Base-by-base conservation (phyloP, 345 rosid genomes). In the Physaria fendleri region DNA sequence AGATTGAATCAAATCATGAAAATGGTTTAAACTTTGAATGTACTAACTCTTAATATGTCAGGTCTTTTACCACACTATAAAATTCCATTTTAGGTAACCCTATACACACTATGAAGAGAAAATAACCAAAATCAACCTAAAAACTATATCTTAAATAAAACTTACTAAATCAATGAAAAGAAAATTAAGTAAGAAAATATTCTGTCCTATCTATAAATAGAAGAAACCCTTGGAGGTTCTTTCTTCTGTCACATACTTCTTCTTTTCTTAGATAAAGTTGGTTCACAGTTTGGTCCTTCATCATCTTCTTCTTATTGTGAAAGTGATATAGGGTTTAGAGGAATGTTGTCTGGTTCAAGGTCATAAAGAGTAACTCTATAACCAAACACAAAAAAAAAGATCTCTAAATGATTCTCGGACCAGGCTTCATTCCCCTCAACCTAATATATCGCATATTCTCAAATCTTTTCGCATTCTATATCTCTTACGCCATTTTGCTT, bases 361-460 rank as follows among this genome's bases (percentile, higher is more conserved):
- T 71, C 76, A 73, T 73, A 23, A 6, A 67, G 72, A 59, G 59
- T 57, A 5, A n/a, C n/a, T 48, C 25, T 16, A 8, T 29, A 48
- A 40, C 9, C 2, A 32, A 46, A 59, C 5, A 27, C 21, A n/a
- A 48, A 13, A 42, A 32, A n/a, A n/a, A n/a, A n/a, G n/a, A n/a
- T n/a, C 55, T 62, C 72, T 79, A 32, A 29, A 56, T 76, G 78
- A 71, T 47, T 79, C 80, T 79, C 76, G 83, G 78, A 79, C 76
- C 83, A 76, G 83, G 80, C 80, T 79, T 79, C 76, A 73, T 79
- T 37, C 82, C 82, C 35, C 82, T 47, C 61, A 79, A 63, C 74
- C 78, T 60, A 44, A 41, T 16, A 13, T 25, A 18, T 57, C 64
- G 64, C 58, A 38, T 28, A 28, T 28, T 25, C 10, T 20, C 40